phyloP scores from a whole-genome alignment of 2,329 filamentous ascomycete species.

The Colletotrichum cereale region DNA sequence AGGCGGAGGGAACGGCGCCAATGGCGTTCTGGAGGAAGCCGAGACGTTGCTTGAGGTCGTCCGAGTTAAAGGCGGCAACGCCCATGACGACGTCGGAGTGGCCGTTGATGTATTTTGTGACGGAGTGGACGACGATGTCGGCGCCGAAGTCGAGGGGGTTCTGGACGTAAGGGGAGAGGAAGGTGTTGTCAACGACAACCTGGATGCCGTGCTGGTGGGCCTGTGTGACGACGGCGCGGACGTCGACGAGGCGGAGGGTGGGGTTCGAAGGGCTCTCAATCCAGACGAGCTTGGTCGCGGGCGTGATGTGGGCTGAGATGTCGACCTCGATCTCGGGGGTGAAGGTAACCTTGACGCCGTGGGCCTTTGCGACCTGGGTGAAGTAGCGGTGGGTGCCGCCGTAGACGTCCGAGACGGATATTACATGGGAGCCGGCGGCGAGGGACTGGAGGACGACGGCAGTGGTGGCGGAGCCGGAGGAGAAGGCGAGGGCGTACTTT shows the following conservation, averaged over 20 bases:
- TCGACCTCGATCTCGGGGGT: conserved; percentile 92
- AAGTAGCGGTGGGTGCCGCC: conserved; percentile 99
- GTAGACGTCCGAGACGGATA: conserved; percentile 97
- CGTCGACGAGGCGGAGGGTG: conserved; percentile 92
- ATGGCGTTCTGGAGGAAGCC: conserved; percentile 97
- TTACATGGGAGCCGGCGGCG: conserved; percentile 90
- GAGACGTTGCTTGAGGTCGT: conserved; percentile 80
- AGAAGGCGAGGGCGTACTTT: conserved; percentile 92
- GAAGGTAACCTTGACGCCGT: conserved; percentile 95
- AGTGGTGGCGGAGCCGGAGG: conserved; percentile 93
- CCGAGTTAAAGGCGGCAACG: conserved; percentile 92
- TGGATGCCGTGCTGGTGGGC: conserved; percentile 91
- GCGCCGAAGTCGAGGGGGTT: conserved; percentile 96
- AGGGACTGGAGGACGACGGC: conserved; percentile 94
- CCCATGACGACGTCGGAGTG: conserved; percentile 98
- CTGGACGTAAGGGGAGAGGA: conserved; percentile 95
- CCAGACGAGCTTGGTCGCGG: conserved; percentile 95
- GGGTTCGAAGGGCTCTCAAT: conserved; percentile 97
- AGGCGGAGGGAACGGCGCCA: conserved; percentile 92
- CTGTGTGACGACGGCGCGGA: conserved; percentile 83
- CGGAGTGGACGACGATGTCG: conserved; percentile 95
- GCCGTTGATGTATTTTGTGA: conserved; percentile 99
- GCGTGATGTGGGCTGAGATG: conserved; percentile 84
- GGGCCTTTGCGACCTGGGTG: conserved; percentile 94
- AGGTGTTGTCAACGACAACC: conserved; percentile 99